Evolutionary conservation across 257 asterid species (phyloP), one percentile per base, ranked within the genome.

Genomic region (Solanum chilense): DNA sequence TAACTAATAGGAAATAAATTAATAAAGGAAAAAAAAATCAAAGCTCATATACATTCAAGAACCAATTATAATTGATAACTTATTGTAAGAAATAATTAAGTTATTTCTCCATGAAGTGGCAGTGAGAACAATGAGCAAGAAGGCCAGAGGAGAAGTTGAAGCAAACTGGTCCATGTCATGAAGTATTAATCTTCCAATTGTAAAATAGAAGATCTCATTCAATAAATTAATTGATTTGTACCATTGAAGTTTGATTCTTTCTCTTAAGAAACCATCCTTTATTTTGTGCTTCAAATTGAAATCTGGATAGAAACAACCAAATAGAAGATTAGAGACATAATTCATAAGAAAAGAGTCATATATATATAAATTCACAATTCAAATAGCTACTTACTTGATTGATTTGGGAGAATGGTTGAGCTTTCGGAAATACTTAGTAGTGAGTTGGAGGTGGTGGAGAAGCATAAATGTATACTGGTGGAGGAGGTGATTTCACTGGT

Each of bases 71-170:
- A 66, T 1, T 66, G 12, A 66, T 66, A 66, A 66, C 35, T 66
- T 66, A 25, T 25, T 66, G 37, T 66, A 21, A 60, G 68, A 11
- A 60, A 60, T 60, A 60, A 9, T 60, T 21, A 60, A 21, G 29
- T 60, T 52, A 52, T 52, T 16, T 52, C 62, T 0, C 62, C 62
- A 52, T 52, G 62, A 52, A 52, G 9, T 16, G 18, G 62, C 62
- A 16, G 0, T 52, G 62, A 16, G 23, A 21, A 27, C 37, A 66
- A 66, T 66, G 21, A 66, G 2, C 37, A 66, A 6, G 83, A 66
- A 13, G 64, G 90, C 82, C 56, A 73, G 75, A 29, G 83, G 85
- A 85, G 86, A 81, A 82, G 68, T 44, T 49, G 89, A 85, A 86
- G 70, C 85, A 85, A 87, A 82, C 58, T 85, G 87, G 87, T 89